phyloP scores from a whole-genome alignment of 768 basidiomycete species.

The Auricularia cornea region DNA sequence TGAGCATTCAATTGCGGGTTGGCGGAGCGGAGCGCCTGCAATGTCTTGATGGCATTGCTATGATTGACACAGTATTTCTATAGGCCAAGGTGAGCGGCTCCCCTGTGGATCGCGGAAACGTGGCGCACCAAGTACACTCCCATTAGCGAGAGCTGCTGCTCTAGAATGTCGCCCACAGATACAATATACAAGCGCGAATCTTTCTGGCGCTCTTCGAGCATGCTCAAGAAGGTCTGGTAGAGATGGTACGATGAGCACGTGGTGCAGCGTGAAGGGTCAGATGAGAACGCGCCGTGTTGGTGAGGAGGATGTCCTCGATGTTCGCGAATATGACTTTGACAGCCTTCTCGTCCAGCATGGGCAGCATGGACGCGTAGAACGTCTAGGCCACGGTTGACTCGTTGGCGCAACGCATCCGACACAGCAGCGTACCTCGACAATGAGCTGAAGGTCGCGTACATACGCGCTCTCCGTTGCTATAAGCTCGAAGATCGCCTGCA shows the following conservation, averaged over 20 bases:
- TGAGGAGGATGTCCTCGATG: conserved; percentile 83
- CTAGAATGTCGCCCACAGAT: conserved; percentile 76
- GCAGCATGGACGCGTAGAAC: conserved; percentile 76
- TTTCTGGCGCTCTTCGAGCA: conserved; percentile 85
- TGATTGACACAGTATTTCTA: conserved; percentile 92
- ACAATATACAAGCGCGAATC: conserved; percentile 89
- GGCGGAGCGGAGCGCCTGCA: conserved; percentile 63
- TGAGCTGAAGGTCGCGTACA: conserved; percentile 83
- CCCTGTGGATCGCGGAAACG: background rate
- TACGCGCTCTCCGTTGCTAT: conserved; percentile 87
- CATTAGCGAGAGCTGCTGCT: conserved; percentile 69
- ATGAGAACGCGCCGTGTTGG: conserved; percentile 57
- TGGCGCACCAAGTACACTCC: conserved; percentile 63
- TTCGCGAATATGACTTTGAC: conserved; percentile 84
- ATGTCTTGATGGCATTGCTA: conserved; percentile 59
- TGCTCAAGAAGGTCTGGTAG: conserved; percentile 69
- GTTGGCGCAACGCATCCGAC: too few species aligned
- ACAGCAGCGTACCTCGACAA: conserved; percentile 72
- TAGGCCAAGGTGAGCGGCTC: background rate
- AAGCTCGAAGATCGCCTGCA: conserved; percentile 85
- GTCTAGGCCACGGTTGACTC: conserved; percentile 37
- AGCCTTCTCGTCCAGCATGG: conserved; percentile 65
- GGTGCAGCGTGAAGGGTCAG: background rate
- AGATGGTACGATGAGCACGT: background rate
- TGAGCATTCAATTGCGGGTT: conserved; percentile 57